Conservation (phyloP, 1,139 yeast species). For the Dujonia santamariae region DNA sequence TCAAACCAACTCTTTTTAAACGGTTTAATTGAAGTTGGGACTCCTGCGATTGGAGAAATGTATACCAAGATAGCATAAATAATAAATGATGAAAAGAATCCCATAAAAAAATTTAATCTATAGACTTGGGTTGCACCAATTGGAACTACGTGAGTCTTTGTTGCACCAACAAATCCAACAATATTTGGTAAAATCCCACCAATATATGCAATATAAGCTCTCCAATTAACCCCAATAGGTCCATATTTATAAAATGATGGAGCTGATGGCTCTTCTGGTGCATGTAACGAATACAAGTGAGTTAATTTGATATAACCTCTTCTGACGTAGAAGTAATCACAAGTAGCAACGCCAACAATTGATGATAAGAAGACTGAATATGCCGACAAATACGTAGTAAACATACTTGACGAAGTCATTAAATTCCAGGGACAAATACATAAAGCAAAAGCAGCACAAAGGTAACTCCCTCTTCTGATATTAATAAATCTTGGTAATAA, state of each 20-base stretch:
- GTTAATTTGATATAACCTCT: slow-evolving; percentile 66
- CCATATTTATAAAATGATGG: slow-evolving; percentile 56
- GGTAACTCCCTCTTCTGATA: slow-evolving; percentile 76
- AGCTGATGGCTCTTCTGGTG: slow-evolving; percentile 28
- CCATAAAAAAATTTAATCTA: slow-evolving; percentile 70
- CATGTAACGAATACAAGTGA: slow-evolving; percentile 53
- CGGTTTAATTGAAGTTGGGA: slow-evolving; percentile 48
- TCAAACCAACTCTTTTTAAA: slow-evolving; percentile 65
- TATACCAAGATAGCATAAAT: slow-evolving; percentile 49
- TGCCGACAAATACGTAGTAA: slow-evolving; percentile 82
- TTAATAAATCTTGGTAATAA: slow-evolving; percentile 73
- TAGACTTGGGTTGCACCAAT: slow-evolving; percentile 74
- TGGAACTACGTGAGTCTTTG: slow-evolving; percentile 64
- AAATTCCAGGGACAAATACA: slow-evolving; percentile 90
- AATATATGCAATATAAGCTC: slow-evolving; percentile 70
- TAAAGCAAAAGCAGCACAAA: slow-evolving; percentile 76
- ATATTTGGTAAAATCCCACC: slow-evolving; percentile 79
- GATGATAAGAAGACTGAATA: slow-evolving; percentile 85
- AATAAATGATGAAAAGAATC: slow-evolving; percentile 57
- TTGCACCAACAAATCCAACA: slow-evolving; percentile 85
- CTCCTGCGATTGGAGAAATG: slow-evolving; percentile 59
- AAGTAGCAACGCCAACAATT: slow-evolving; percentile 77
- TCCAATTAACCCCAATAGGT: slow-evolving; percentile 71
- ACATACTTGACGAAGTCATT: slow-evolving; percentile 66
- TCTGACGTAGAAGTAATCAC: slow-evolving; percentile 75